Conservation (phyloP, 2,329 filamentous ascomycete species). For the Annulohypoxylon truncatum region DNA sequence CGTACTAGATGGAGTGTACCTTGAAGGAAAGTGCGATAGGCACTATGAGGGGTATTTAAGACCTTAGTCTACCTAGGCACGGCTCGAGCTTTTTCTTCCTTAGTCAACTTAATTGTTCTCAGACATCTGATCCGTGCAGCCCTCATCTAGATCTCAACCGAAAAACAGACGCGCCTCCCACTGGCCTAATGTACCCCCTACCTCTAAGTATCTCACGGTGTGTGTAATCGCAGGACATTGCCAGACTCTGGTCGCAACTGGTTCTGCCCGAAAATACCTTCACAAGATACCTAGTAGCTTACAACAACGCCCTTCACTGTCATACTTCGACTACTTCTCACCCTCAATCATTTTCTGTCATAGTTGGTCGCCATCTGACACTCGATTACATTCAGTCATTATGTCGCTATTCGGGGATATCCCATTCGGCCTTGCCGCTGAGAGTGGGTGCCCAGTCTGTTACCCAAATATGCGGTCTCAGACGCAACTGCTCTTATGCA, state of each 20-base stretch:
- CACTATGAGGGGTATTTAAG: too few species aligned
- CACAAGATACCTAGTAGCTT: neutral
- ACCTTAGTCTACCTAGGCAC: too few species aligned
- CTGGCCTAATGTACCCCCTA: neutral
- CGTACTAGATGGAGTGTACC: too few species aligned
- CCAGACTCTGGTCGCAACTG: conserved; percentile 1
- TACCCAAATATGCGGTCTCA: neutral
- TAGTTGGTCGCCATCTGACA: too few species aligned
- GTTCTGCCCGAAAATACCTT: neutral
- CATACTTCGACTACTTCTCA: neutral
- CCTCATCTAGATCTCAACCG: neutral
- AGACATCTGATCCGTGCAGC: neutral
- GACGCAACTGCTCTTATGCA: conserved; percentile 38
- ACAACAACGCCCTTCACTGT: neutral
- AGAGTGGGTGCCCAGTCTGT: conserved; percentile 14
- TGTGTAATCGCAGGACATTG: neutral
- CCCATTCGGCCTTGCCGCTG: neutral
- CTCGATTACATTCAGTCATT: conserved; percentile 3
- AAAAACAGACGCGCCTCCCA: neutral
- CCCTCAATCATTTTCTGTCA: neutral
- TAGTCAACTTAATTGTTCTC: neutral
- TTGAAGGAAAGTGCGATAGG: too few species aligned
- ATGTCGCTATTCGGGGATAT: neutral
- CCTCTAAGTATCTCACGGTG: neutral
- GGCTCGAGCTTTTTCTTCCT: neutral